Conservation (phyloP, 1,284 basidiomycete genomes). For the Entoloma clypeatum region DNA sequence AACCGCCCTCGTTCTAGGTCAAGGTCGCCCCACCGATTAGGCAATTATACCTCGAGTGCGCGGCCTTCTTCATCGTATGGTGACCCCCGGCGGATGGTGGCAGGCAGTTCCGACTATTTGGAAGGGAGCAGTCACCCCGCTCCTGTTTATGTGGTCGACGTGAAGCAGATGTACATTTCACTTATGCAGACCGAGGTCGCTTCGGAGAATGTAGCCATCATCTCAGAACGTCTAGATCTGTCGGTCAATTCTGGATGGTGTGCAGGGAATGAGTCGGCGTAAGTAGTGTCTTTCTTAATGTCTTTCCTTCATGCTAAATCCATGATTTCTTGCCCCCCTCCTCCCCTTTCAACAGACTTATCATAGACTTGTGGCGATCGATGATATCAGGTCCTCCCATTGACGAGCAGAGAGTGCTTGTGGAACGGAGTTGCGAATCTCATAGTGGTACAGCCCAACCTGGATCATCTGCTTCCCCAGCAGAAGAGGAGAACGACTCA, state of each 20-base stretch:
- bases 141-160: conserved; percentile 33
- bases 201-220: conserved; percentile 20
- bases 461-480: neutral
- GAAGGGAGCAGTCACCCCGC: conserved; percentile 11
- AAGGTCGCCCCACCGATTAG: conserved; percentile 15
- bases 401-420: conserved; percentile 26
- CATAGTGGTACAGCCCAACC: neutral
- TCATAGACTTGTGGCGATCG: conserved; percentile 30
- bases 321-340: conserved; percentile 3
- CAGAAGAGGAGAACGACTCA: conserved; percentile 21
- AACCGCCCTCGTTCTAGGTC: conserved; percentile 17
- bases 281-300: conserved; percentile 9
- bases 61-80: conserved; percentile 3
- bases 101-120: neutral
- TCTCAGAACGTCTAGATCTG: conserved; percentile 22
- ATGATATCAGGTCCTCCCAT: conserved; percentile 33
- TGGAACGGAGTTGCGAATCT: neutral
- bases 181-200: conserved; percentile 25
- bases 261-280: conserved; percentile 39
- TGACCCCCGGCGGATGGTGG: conserved; percentile 5
- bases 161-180: conserved; percentile 26
- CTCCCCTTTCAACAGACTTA: conserved; percentile 23
- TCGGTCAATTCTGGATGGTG: conserved; percentile 28
- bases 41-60: conserved; percentile 2
- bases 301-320: neutral